phyloP scores from a whole-genome alignment of 1,284 basidiomycete genomes.

The Waitea zeae region DNA sequence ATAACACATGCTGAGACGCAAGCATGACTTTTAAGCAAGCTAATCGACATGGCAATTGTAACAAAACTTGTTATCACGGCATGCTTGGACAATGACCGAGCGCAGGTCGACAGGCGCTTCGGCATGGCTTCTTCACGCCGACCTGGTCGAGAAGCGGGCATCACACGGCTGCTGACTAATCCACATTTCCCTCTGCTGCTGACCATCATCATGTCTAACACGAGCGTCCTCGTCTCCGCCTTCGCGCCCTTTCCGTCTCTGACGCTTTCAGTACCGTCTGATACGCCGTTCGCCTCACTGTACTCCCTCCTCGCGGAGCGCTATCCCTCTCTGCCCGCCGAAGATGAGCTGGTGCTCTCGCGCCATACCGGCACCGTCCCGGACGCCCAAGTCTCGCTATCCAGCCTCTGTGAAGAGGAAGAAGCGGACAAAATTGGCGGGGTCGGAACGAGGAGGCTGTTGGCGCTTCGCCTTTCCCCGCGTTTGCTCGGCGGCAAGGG shows the following conservation, averaged over 20 bases:
- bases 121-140: too few species aligned
- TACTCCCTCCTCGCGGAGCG: conserved; percentile 33
- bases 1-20: too few species aligned
- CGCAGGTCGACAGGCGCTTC: too few species aligned
- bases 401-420: conserved; percentile 22
- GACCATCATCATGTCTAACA: conserved; percentile 9
- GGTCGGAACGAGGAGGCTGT: conserved; percentile 15
- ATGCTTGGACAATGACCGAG: too few species aligned
- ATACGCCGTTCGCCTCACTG: conserved; percentile 30
- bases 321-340: conserved; percentile 36
- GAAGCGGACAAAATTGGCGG: conserved; percentile 5
- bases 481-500: conserved; percentile 85
- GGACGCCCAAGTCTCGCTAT: conserved; percentile 20
- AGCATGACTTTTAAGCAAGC: too few species aligned
- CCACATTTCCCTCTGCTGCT: not conserved
- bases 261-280: conserved; percentile 36
- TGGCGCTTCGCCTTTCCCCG: conserved; percentile 50
- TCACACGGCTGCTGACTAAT: too few species aligned
- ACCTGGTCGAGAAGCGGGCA: too few species aligned
- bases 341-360: conserved; percentile 31
- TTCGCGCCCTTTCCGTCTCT: conserved; percentile 66
- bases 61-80: too few species aligned
- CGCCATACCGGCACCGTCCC: conserved; percentile 32
- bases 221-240: conserved; percentile 49
- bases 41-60: too few species aligned